Evolutionary conservation across 208 protist species (phyloP).

Genomic region (Trichomonas vaginalis): DNA sequence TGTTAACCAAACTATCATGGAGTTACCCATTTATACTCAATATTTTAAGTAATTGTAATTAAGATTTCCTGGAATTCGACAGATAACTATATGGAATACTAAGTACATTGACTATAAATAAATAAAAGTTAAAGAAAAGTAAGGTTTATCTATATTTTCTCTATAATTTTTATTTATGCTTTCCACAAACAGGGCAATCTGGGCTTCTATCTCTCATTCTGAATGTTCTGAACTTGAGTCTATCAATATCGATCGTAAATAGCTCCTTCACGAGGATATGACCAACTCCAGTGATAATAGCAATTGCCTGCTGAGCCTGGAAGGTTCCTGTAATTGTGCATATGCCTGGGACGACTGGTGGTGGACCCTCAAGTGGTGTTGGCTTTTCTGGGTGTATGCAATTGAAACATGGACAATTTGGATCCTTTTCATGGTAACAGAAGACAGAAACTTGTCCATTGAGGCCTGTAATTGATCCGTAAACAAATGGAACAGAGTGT

Average conservation of each 20-base stretch:
- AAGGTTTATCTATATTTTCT: too few species aligned
- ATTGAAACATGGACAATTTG: neutral
- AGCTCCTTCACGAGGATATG: neutral
- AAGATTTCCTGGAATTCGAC: too few species aligned
- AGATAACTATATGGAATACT: too few species aligned
- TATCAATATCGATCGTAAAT: neutral
- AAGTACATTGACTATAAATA: too few species aligned
- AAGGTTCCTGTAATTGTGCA: neutral
- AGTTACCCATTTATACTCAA: too few species aligned
- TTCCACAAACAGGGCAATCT: neutral
- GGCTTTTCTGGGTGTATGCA: neutral
- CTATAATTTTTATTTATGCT: neutral
- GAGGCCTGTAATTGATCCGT: neutral
- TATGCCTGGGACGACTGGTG: neutral
- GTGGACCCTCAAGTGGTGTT: neutral
- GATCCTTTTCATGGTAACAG: neutral
- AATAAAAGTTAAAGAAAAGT: too few species aligned
- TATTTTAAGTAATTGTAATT: too few species aligned
- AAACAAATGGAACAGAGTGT: neutral
- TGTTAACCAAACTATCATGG: too few species aligned
- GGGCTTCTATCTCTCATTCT: neutral
- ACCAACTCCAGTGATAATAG: neutral
- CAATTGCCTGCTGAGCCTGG: neutral
- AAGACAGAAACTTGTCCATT: constrained; percentile 5
- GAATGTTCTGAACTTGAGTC: neutral